Percentiles rank a stretch among this genome's conserved stretches.
These are phyloP conservation scores for Saprolegnia parasitica DNA, from an alignment of 352 stramenopile species.

Conservation along the genomic window DNA sequence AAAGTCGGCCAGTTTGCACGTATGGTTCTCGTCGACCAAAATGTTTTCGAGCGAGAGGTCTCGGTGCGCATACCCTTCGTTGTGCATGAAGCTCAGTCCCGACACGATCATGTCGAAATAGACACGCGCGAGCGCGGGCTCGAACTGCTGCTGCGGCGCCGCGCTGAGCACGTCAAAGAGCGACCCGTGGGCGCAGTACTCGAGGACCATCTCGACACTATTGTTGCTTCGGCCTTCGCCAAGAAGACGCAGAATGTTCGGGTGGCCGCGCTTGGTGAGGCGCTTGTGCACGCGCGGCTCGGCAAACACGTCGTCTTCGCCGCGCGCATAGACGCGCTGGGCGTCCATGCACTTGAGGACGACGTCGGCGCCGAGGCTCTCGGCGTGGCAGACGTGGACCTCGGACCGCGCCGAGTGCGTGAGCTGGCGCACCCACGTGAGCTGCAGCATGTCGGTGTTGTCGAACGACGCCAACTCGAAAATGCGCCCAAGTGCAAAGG, in stretches of 20 bases:
- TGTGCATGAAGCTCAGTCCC: slow-evolving; percentile 49
- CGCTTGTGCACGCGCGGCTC: not conserved
- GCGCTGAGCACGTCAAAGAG: slow-evolving; percentile 25
- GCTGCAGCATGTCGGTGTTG: not conserved
- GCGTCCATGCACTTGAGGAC: slow-evolving; percentile 8
- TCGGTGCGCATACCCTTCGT: slow-evolving; percentile 53
- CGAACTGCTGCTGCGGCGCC: slow-evolving; percentile 1
- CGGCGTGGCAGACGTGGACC: not conserved
- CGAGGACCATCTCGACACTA: slow-evolving; percentile 18
- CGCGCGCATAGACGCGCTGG: not conserved
- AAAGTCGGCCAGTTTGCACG: slow-evolving; percentile 68
- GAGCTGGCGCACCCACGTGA: slow-evolving; percentile 13
- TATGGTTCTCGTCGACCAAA: slow-evolving; percentile 52
- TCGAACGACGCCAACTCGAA: not conserved
- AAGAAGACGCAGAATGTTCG: slow-evolving; percentile 21
- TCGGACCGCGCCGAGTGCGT: not conserved
- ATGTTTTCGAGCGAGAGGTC: slow-evolving; percentile 73
- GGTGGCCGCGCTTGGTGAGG: slow-evolving; percentile 9
- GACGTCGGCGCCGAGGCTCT: not conserved
- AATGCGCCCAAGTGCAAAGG: slow-evolving; percentile 1
- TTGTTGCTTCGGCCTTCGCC: slow-evolving; percentile 16
- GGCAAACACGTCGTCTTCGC: slow-evolving; percentile 1
- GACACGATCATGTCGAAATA: slow-evolving; percentile 29
- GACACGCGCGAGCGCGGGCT: not conserved
- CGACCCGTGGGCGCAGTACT: slow-evolving; percentile 20